A percentile compares a stretch with the other conserved stretches of the same genome.
Conservation (phyloP, 495 filamentous ascomycete species). For the Stereocaulon alpinum region DNA sequence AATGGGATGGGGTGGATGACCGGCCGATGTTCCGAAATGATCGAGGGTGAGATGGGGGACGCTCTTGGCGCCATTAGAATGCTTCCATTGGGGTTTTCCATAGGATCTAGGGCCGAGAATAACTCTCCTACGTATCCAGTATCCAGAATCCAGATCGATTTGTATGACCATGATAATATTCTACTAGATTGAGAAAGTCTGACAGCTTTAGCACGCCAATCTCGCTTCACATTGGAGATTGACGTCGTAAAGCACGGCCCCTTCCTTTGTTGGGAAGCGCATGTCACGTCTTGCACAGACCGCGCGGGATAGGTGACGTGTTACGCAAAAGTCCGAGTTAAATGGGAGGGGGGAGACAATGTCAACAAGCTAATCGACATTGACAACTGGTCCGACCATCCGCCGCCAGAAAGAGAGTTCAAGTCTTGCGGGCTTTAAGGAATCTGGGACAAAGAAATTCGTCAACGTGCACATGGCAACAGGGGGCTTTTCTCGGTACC, state of each 20-base stretch:
- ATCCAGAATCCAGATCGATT: not conserved
- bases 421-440: not conserved
- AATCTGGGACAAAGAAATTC: not conserved
- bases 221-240: not conserved
- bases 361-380: not conserved
- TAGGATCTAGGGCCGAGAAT: constrained; percentile 4
- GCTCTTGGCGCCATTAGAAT: constrained; percentile 6
- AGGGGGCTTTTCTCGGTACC: not conserved
- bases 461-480: constrained; percentile 11
- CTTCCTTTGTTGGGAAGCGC: not conserved
- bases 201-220: constrained; percentile 11
- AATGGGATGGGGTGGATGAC: not conserved
- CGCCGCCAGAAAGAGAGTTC: constrained; percentile 2
- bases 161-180: not conserved
- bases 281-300: not conserved
- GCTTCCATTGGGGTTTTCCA: constrained; percentile 5
- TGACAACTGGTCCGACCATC: not conserved
- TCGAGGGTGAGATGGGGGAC: constrained; percentile 4
- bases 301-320: not conserved
- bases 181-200: not conserved
- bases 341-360: not conserved
- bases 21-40: constrained; percentile 11
- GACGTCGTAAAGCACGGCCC: not conserved
- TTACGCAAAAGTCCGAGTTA: not conserved
- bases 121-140: not conserved